These are phyloP conservation scores for Fusarium setosum DNA, from an alignment of 2,329 filamentous ascomycete species.

Conservation along the genomic window DNA sequence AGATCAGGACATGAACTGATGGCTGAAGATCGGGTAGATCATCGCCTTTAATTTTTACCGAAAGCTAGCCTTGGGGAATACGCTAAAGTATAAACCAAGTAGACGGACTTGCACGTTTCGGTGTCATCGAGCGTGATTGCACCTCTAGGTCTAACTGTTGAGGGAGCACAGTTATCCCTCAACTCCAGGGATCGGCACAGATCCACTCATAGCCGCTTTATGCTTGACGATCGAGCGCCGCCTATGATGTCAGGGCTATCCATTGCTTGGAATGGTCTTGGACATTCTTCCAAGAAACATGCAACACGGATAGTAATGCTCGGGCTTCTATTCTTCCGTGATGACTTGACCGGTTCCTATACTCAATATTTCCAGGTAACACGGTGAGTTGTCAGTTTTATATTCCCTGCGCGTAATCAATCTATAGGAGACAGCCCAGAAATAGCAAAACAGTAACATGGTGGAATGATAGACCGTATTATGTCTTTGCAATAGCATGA, in stretches of 20 bases:
- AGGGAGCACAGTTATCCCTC: neutral
- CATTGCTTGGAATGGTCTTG: neutral
- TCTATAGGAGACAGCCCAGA: neutral
- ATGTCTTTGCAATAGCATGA: neutral
- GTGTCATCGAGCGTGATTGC: neutral
- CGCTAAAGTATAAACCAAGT: neutral
- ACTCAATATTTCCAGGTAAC: neutral
- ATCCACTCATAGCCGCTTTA: conserved; percentile 4
- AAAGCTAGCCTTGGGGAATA: neutral
- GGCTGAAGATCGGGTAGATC: neutral
- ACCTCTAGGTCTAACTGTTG: neutral
- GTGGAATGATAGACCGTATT: neutral
- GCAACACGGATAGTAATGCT: neutral
- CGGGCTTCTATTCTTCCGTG: neutral
- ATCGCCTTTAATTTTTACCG: neutral
- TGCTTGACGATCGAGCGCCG: neutral
- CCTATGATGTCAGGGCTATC: conserved; percentile 1
- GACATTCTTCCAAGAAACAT: neutral
- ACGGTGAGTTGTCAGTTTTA: neutral
- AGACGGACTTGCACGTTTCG: neutral
- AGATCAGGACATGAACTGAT: neutral
- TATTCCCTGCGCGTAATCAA: neutral
- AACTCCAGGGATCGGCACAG: neutral
- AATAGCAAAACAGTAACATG: neutral
- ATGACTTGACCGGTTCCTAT: neutral